Percentiles rank a stretch among this genome's conserved stretches.
Conservation (phyloP, 139 green algal genomes). For the Chlorella sp. region DNA sequence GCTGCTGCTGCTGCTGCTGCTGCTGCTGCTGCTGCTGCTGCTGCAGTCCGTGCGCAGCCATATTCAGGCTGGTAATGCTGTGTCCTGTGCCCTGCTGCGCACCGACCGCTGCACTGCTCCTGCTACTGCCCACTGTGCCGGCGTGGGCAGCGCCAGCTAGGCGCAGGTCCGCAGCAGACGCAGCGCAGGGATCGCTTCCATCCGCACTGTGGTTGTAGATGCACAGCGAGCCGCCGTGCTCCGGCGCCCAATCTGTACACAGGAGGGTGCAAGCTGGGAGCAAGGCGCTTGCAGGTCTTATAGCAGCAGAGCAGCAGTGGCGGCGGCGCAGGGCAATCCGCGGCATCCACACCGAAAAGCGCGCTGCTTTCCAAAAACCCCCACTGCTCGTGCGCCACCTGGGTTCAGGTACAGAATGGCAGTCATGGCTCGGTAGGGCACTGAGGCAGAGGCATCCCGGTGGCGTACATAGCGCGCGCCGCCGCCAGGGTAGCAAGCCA, state of each 20-base stretch:
- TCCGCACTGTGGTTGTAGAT: constrained; percentile 5
- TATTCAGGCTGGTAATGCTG: too few relatives aligned
- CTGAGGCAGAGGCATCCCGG: constrained; percentile 56
- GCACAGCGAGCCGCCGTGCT: constrained; percentile 12
- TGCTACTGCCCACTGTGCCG: not conserved
- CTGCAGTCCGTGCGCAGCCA: not conserved
- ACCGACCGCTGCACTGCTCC: too few relatives aligned
- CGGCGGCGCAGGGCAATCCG: too few relatives aligned
- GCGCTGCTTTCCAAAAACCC: not conserved
- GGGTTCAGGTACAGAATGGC: constrained; percentile 81
- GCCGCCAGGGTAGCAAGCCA: constrained; percentile 74
- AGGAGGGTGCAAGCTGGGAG: too few relatives aligned
- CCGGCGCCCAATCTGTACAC: constrained; percentile 8
- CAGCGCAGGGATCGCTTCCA: not conserved
- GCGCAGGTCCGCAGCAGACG: constrained; percentile 7
- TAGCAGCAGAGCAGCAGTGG: too few relatives aligned
- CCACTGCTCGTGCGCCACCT: constrained; percentile 3
- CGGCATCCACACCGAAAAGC: not conserved
- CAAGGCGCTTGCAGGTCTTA: not conserved
- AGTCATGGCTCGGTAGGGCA: constrained; percentile 61
- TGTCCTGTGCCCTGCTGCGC: not conserved
- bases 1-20: not conserved
- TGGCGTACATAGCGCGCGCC: constrained; percentile 79
- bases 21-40: not conserved
- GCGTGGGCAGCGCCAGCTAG: not conserved